phyloP scores from a whole-genome alignment of 768 basidiomycete species.

The Chlorophyllum brunneum region DNA sequence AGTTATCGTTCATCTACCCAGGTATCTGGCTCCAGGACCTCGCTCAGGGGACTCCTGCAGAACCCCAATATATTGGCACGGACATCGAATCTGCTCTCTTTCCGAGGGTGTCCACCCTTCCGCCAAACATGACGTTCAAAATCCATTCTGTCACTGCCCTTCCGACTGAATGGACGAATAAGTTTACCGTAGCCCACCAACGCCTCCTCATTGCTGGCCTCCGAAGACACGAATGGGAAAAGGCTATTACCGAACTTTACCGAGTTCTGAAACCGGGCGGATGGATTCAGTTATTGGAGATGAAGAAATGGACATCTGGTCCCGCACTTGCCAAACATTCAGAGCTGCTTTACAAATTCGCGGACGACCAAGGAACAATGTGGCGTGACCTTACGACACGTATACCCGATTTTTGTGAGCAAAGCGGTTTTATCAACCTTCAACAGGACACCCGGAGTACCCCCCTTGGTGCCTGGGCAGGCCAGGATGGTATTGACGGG shows the following conservation, averaged over 20 bases:
- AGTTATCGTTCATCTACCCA: too few relatives aligned
- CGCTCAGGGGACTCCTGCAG: neutral
- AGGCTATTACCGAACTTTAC: conserved; percentile 6
- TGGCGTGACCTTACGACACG: neutral
- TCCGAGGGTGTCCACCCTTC: neutral
- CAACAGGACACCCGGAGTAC: neutral
- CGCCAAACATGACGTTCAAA: conserved; percentile 7
- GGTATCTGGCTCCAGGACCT: conserved; percentile 8
- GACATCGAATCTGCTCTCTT: neutral
- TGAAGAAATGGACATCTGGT: neutral
- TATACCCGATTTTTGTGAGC: neutral
- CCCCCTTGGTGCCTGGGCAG: conserved; percentile 6
- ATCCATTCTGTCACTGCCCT: neutral
- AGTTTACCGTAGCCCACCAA: conserved; percentile 8
- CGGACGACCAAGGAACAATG: neutral
- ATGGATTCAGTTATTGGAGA: conserved; percentile 8
- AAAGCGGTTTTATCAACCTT: conserved; percentile 5
- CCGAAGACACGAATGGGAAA: conserved; percentile 1
- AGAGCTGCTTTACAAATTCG: neutral
- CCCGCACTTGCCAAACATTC: conserved; percentile 2
- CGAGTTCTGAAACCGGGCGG: conserved; percentile 9
- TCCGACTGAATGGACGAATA: conserved; percentile 1
- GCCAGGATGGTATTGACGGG: conserved; percentile 2
- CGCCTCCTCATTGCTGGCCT: conserved; percentile 11
- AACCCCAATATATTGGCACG: conserved; percentile 1